Evolutionary conservation across 1,284 basidiomycete genomes (phyloP).

Genomic region (Hemileccinum hortonii): DNA sequence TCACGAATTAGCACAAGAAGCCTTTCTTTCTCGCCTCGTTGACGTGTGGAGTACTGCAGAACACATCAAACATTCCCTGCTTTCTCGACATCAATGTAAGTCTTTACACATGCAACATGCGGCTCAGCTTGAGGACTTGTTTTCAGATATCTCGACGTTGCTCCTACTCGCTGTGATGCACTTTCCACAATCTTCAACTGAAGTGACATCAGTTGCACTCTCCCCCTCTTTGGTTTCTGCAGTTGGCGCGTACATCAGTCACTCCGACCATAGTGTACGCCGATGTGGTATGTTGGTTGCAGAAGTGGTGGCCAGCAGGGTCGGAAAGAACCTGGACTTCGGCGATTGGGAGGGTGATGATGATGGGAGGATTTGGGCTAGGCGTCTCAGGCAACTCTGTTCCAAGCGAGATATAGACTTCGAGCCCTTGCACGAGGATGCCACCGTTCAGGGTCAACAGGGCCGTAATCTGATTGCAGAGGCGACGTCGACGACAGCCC

Average conservation of each 20-base stretch:
- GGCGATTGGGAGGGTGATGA: constrained; percentile 81
- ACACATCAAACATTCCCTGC: constrained; percentile 71
- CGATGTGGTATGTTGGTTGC: constrained; percentile 93
- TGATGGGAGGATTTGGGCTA: constrained; percentile 67
- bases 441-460: neutral
- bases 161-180: constrained; percentile 65
- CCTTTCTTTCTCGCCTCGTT: constrained; percentile 48
- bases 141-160: constrained; percentile 66
- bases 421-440: constrained; percentile 22
- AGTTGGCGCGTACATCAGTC: constrained; percentile 75
- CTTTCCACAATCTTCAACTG: constrained; percentile 49
- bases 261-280: constrained; percentile 75
- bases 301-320: constrained; percentile 67
- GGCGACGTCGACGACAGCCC: neutral
- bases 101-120: constrained; percentile 8
- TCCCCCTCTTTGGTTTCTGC: constrained; percentile 70
- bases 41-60: constrained; percentile 66
- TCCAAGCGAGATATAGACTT: constrained; percentile 52
- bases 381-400: constrained; percentile 54
- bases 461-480: neutral
- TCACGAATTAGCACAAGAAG: constrained; percentile 43
- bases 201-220: constrained; percentile 44
- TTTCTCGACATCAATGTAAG: constrained; percentile 68
- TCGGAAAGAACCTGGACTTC: constrained; percentile 73
- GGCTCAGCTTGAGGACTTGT: neutral